Base-by-base conservation (phyloP, 345 rosid species). In the Eucalyptus fibrosa region DNA sequence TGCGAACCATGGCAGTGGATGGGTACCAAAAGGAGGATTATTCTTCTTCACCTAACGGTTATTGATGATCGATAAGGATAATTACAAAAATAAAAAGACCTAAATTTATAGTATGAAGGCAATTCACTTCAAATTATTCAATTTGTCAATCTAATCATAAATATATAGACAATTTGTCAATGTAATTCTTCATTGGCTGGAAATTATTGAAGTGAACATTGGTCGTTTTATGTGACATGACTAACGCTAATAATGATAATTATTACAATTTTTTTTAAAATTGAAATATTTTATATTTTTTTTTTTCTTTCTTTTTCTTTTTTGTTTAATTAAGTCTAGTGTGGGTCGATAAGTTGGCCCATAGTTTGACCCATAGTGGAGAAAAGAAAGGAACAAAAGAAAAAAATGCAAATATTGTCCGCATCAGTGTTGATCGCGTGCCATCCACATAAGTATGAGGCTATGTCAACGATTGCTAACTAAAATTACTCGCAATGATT, bases 221-320 rank as follows among this genome's bases (percentile, higher is more conserved):
- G 2, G 4, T 28, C 1, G 0, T 60, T 28, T 12, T 60, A 60
- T 0, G 4, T 60, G 32, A 13, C 0, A 60, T 7, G 1, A 2
- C 2, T 12, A 13, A 0, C 5, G 1, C 69, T 60, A 60, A 60
- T 1, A 28, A 28, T 60, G 32, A 28, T 2, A 28, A 12, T 12
- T 30, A 28, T 60, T 28, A 13, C 32, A 60, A 60, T 3, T 60
- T 60, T 59, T 60, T 28, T 2, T 4, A 4, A 7, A 51, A 19
- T 19, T 53, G 24, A 53, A 19, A 53, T 28, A 6, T 60, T 60
- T 28, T 5, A 26, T 59, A 1, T 26, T 26, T 24, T n/a, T n/a
- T n/a, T n/a, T 24, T 2, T 24, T 26, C 1, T 23, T 55, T 26
- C 2, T 5, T 24, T 13, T 5, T 26, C 1, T 60, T 28, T 60